Evolutionary conservation across 805 yeast genomes (phyloP).

Genomic region (Limtongia smithiae): DNA sequence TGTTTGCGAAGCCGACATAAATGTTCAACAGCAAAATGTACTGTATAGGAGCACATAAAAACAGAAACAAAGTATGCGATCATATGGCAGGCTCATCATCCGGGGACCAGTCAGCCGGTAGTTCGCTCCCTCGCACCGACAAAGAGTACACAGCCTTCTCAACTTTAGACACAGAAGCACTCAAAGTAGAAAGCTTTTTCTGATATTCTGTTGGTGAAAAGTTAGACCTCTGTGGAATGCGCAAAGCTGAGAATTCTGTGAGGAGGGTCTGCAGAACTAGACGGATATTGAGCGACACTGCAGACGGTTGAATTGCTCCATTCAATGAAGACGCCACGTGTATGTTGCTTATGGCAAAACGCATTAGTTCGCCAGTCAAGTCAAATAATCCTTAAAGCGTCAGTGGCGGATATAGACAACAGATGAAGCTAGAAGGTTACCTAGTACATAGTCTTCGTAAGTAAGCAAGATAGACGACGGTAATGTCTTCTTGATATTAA

Average conservation of each 20-base stretch:
- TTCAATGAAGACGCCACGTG: not conserved
- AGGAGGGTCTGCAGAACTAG: constrained; percentile 19
- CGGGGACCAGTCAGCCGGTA: constrained; percentile 14
- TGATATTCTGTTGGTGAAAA: constrained; percentile 14
- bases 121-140: constrained; percentile 16
- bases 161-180: constrained; percentile 28
- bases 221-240: not conserved
- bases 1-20: too few relatives aligned
- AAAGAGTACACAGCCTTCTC: constrained; percentile 28
- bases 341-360: constrained; percentile 38
- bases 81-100: too few relatives aligned
- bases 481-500: constrained; percentile 11
- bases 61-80: too few relatives aligned
- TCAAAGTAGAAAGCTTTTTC: constrained; percentile 25
- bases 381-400: constrained; percentile 35
- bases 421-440: constrained; percentile 21
- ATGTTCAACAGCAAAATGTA: too few relatives aligned
- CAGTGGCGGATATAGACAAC: not conserved
- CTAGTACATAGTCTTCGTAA: constrained; percentile 41
- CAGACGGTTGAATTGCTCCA: not conserved
- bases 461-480: constrained; percentile 20
- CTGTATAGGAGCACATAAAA: too few relatives aligned
- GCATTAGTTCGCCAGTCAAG: constrained; percentile 45
- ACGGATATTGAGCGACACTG: constrained; percentile 21
- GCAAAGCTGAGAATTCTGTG: constrained; percentile 8